These are phyloP conservation scores for Epichloe sibirici DNA, from an alignment of 2,329 filamentous ascomycete species.

Conservation along the genomic window DNA sequence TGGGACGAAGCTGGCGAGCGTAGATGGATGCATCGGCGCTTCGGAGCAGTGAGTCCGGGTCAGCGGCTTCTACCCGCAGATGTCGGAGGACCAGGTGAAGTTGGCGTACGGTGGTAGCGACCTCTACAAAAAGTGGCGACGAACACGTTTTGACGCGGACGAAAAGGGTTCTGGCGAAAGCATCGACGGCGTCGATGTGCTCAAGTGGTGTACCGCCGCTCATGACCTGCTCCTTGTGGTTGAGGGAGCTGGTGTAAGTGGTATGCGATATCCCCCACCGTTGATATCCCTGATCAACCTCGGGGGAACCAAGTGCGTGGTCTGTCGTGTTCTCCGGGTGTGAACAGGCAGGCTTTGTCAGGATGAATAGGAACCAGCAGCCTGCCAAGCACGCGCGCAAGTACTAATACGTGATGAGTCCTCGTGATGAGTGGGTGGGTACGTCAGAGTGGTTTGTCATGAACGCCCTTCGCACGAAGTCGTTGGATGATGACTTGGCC, in stretches of 20 bases:
- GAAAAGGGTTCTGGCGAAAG: conserved; percentile 42
- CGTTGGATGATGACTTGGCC: background rate
- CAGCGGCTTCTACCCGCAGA: conserved; percentile 44
- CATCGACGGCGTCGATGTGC: conserved; percentile 43
- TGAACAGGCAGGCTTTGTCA: background rate
- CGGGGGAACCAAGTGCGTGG: background rate
- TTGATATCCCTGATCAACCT: background rate
- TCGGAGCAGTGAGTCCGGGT: conserved; percentile 43
- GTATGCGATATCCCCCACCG: background rate
- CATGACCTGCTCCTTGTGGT: conserved; percentile 15
- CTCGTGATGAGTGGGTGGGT: conserved; percentile 2
- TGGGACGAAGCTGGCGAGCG: conserved; percentile 34
- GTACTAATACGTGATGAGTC: background rate
- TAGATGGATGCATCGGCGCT: conserved; percentile 29
- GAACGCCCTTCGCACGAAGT: background rate
- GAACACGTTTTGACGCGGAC: conserved; percentile 34
- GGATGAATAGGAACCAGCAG: background rate
- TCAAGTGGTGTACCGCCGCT: conserved; percentile 22
- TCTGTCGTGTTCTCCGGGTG: no score
- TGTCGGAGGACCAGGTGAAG: conserved; percentile 46
- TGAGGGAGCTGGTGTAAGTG: background rate
- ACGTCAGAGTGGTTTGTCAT: conserved; percentile 1
- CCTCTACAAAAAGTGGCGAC: conserved; percentile 36
- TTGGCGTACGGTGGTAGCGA: conserved; percentile 36
- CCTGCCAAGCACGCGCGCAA: background rate